phyloP scores from a whole-genome alignment of 2,329 filamentous ascomycete genomes.

The Venturia asperata region DNA sequence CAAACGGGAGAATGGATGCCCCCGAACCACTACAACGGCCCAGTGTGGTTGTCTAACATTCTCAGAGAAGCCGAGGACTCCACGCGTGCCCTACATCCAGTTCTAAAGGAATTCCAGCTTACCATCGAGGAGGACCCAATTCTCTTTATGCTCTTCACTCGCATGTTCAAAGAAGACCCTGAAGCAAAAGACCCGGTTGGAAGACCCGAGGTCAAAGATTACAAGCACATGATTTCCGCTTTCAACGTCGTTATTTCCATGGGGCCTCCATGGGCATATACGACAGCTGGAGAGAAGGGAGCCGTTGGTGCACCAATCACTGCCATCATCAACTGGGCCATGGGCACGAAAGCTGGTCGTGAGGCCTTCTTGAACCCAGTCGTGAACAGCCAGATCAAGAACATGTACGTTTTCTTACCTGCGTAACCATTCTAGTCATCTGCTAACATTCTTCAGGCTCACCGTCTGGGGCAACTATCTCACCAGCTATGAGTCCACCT shows the following conservation, averaged over 20 bases:
- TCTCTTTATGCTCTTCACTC: conserved; percentile 58
- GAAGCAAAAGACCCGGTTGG: conserved; percentile 56
- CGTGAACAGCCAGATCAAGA: background rate
- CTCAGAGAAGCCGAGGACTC: background rate
- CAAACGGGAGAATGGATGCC: background rate
- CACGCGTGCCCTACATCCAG: conserved; percentile 35
- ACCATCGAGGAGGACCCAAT: conserved; percentile 58
- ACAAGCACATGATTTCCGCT: conserved; percentile 4
- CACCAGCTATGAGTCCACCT: background rate
- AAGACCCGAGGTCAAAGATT: conserved; percentile 46
- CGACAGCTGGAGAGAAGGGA: conserved; percentile 5
- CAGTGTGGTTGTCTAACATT: background rate
- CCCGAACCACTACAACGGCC: conserved; percentile 1
- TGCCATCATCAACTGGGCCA: conserved; percentile 6
- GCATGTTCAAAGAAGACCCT: conserved; percentile 64
- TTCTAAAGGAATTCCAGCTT: conserved; percentile 56
- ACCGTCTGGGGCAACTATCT: conserved; percentile 5
- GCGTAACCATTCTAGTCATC: background rate
- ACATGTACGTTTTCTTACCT: background rate
- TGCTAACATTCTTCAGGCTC: background rate
- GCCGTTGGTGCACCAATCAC: conserved; percentile 5
- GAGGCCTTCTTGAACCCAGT: conserved; percentile 6
- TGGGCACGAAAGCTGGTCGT: background rate
- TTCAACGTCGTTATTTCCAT: conserved; percentile 8
- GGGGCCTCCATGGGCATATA: conserved; percentile 7